Percentiles rank a stretch among this genome's conserved stretches.
Evolutionary conservation across 2,329 filamentous ascomycete genomes (phyloP).

Genomic region (Fonsecaea pedrosoi): DNA sequence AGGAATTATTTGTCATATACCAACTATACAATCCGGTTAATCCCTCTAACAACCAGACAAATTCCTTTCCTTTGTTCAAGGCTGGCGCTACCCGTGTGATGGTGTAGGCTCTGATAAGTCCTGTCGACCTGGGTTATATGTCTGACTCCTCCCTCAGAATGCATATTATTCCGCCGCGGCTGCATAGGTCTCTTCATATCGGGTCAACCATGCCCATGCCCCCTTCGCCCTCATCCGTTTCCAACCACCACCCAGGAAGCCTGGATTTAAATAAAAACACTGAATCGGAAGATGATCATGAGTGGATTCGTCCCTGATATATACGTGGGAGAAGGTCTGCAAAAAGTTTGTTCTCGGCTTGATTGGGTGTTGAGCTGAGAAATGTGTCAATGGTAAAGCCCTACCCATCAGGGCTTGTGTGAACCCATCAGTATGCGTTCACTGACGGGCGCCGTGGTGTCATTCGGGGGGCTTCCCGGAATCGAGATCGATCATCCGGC

Average conservation of each 20-base stretch:
- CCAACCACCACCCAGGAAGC: slow-evolving; percentile 7
- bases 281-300: slow-evolving; percentile 10
- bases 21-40: slow-evolving; percentile 25
- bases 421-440: slow-evolving; percentile 23
- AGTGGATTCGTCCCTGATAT: slow-evolving; percentile 21
- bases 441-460: slow-evolving; percentile 32
- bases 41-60: slow-evolving; percentile 4
- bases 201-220: background rate
- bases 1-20: slow-evolving; percentile 24
- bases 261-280: slow-evolving; percentile 17
- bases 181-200: slow-evolving; percentile 6
- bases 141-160: slow-evolving; percentile 15
- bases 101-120: slow-evolving; percentile 22
- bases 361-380: background rate
- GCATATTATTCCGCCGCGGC: slow-evolving; percentile 11
- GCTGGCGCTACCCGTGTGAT: slow-evolving; percentile 7
- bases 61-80: slow-evolving; percentile 15
- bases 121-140: slow-evolving; percentile 29
- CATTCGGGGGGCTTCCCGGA: slow-evolving; percentile 28
- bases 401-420: background rate
- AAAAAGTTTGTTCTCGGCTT: background rate
- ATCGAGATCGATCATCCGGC: slow-evolving; percentile 25
- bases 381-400: background rate
- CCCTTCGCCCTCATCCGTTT: background rate
- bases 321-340: slow-evolving; percentile 18